Base-by-base conservation (phyloP, 75 land plant genomes). In the Cunninghamia lanceolata region DNA sequence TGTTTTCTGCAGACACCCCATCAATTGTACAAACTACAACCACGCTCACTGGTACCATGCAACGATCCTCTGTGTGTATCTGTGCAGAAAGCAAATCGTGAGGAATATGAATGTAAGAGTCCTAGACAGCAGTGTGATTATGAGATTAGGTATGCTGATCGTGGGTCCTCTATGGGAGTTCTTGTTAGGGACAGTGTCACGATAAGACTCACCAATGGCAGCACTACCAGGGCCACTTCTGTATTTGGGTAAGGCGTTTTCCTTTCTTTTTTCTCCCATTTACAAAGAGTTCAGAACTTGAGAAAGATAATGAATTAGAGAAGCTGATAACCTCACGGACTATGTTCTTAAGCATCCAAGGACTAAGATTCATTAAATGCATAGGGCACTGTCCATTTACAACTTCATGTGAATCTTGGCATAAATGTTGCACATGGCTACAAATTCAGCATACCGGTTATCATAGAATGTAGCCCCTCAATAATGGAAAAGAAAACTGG, bases 121-220 rank as follows among this genome's bases (percentile, higher is more conserved):
- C 53, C 85, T 25, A 52, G 40, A 0, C 39, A 84, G 3, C 91
- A 88, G 21, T 90, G 91, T 76, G 86, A 90, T 83, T 90, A 90
- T 78, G 88, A 89, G 13, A 80, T 90, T 45, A 56, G 80, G 86
- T 90, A 90, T 82, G 90, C 82, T 34, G 91, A 90, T 89, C 75
- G 83, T 46, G 87, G 90, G 78, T 84, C 81, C 42, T 89, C 91
- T 5, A 50, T 75, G 84, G 91, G 91, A 21, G 86, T 89, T 45
- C 86, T 90, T 84, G 87, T 90, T 76, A 70, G 71, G 35, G 91
- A 90, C 68, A 16, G 35, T 13, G 39, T 90, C 16, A 25, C 56
- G 11, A 8, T 88, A 34, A 14, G 17, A 28, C 86, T 89, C 17
- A 56, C 82, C 4, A 89, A 90, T 87, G 86, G 88, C 54, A 84